phyloP scores from a whole-genome alignment of 306 rosid genomes.

The Mimosa pudica region DNA sequence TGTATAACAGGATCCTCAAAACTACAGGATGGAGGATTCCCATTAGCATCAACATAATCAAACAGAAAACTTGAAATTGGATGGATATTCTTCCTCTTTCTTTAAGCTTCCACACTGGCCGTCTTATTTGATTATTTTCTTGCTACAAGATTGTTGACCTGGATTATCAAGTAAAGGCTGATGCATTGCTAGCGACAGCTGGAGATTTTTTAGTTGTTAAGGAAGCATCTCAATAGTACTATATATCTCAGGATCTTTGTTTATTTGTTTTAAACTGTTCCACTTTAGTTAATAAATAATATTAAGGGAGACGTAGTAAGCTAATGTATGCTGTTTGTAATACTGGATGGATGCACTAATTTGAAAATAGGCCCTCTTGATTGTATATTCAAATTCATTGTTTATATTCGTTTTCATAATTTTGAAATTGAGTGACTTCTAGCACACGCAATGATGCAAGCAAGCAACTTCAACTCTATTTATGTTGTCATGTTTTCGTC shows the following conservation, averaged over 20 bases:
- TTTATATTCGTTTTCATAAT: conserved; percentile 1
- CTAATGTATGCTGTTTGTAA: background rate
- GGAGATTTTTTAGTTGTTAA: background rate
- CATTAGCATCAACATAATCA: background rate
- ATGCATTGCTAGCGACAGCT: conserved; percentile 24
- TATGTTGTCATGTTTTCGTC: conserved; percentile 27
- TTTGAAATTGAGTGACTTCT: background rate
- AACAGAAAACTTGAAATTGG: background rate
- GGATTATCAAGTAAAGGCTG: conserved; percentile 22
- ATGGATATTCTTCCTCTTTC: background rate
- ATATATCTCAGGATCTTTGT: background rate
- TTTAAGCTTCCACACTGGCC: background rate
- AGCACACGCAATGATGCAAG: conserved; percentile 42
- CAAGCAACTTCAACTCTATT: conserved; percentile 21
- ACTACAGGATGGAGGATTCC: background rate
- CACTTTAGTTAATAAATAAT: background rate
- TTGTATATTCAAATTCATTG: conserved; percentile 2
- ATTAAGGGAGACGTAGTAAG: background rate
- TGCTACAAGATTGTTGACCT: conserved; percentile 1
- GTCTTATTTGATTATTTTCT: conserved; percentile 24
- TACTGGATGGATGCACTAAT: background rate
- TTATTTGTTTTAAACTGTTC: conserved; percentile 3
- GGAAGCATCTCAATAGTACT: background rate
- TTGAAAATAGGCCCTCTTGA: conserved; percentile 4
- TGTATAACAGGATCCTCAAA: conserved; percentile 32